These are phyloP conservation scores for Paramecium primaurelia DNA, from an alignment of 73 alveolate genomes.

Conservation along the genomic window DNA sequence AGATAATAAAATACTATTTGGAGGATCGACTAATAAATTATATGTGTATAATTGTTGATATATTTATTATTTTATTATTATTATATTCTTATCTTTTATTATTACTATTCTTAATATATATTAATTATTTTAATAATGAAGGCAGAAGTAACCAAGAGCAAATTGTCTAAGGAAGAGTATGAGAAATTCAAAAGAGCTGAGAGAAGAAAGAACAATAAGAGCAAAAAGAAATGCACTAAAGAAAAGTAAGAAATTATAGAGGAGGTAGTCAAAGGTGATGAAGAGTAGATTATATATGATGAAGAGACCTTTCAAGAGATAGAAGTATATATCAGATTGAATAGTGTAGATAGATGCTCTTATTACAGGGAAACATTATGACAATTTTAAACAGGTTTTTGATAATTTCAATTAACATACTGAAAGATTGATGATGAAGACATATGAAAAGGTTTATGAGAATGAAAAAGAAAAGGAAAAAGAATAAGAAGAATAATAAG, in stretches of 20 bases:
- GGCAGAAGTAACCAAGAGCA: not conserved
- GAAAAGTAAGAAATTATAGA: not conserved
- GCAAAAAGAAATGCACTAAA: not conserved
- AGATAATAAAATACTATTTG: not conserved
- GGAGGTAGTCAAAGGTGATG: not conserved
- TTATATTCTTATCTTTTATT: not conserved
- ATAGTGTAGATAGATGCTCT: conserved; percentile 16
- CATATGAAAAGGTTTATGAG: conserved; percentile 35
- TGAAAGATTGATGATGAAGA: conserved; percentile 39
- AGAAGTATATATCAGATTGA: not conserved
- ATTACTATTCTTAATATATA: not conserved
- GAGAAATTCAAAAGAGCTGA: not conserved
- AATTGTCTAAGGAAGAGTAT: not conserved
- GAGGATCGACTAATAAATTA: conserved; percentile 34
- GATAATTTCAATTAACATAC: not conserved
- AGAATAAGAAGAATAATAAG: not conserved
- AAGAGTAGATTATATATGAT: not conserved
- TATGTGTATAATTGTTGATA: conserved; percentile 14
- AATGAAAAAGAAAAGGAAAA: conserved; percentile 21
- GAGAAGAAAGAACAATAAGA: not conserved
- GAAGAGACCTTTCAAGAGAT: not conserved
- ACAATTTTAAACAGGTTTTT: conserved; percentile 20
- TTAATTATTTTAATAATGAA: not conserved
- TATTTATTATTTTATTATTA: not conserved
- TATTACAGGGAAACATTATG: conserved; percentile 11